Conservation (phyloP, 768 basidiomycete species). For the Leccinum imitatum region DNA sequence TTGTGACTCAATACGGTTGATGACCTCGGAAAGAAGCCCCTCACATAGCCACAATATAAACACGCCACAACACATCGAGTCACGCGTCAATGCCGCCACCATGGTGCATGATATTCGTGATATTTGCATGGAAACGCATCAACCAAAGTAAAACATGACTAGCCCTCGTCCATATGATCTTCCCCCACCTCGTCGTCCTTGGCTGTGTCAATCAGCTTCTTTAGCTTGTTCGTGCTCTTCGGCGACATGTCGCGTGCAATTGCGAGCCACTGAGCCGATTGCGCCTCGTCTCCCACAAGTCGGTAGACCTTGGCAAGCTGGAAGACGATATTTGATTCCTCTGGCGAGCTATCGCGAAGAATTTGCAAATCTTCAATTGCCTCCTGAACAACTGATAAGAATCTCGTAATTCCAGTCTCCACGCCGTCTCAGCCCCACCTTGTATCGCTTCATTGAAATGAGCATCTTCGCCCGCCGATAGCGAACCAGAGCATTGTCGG, state of each 20-base stretch:
- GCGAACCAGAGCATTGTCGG: slow-evolving; percentile 89
- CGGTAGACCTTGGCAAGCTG: slow-evolving; percentile 92
- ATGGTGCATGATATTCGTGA: background rate
- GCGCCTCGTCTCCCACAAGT: slow-evolving; percentile 70
- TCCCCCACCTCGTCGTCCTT: slow-evolving; percentile 58
- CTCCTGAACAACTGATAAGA: slow-evolving; percentile 46
- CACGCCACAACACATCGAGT: slow-evolving; percentile 23
- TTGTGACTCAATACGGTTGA: slow-evolving; percentile 33
- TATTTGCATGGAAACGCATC: slow-evolving; percentile 6
- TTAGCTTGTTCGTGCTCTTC: slow-evolving; percentile 81
- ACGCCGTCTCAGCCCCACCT: slow-evolving; percentile 50
- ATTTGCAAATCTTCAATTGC: slow-evolving; percentile 81
- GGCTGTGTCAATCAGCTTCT: slow-evolving; percentile 70
- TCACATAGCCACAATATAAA: slow-evolving; percentile 28
- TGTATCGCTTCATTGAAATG: slow-evolving; percentile 79
- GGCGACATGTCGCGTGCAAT: slow-evolving; percentile 93
- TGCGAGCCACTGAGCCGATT: slow-evolving; percentile 83
- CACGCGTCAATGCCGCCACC: slow-evolving; percentile 28
- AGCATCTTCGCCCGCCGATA: slow-evolving; percentile 93
- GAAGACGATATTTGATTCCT: slow-evolving; percentile 96
- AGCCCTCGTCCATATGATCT: slow-evolving; percentile 74
- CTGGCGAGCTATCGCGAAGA: slow-evolving; percentile 80
- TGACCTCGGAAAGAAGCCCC: slow-evolving; percentile 33
- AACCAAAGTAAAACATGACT: slow-evolving; percentile 1
- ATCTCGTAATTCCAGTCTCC: slow-evolving; percentile 13